These are phyloP conservation scores for Phytophthora megakarya DNA, from an alignment of 352 stramenopile genomes.

Conservation along the genomic window DNA sequence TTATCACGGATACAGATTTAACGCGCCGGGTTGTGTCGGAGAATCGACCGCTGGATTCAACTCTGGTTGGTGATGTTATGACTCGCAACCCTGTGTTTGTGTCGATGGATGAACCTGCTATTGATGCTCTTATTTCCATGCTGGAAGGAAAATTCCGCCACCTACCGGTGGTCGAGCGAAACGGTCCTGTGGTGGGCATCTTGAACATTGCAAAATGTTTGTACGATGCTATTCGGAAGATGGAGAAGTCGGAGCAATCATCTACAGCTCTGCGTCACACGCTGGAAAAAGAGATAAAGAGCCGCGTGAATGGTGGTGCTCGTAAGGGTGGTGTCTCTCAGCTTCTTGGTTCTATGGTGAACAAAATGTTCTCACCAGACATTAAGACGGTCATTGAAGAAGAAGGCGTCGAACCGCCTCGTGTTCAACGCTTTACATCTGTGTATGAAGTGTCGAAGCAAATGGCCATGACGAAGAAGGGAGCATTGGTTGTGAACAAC, in stretches of 20 bases:
- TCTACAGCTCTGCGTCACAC: constrained; percentile 74
- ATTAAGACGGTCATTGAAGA: constrained; percentile 86
- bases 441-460: constrained; percentile 93
- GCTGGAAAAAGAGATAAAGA: constrained; percentile 80
- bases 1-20: constrained; percentile 94
- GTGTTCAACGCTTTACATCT: constrained; percentile 89
- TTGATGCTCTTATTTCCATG: constrained; percentile 87
- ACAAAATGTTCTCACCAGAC: constrained; percentile 88
- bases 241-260: constrained; percentile 93
- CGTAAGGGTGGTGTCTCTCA: constrained; percentile 58
- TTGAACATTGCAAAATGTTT: constrained; percentile 99
- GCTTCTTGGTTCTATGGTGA: constrained; percentile 83
- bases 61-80: constrained; percentile 80
- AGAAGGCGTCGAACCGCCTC: constrained; percentile 74
- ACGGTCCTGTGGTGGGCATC: constrained; percentile 92
- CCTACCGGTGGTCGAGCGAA: constrained; percentile 79
- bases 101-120: constrained; percentile 78
- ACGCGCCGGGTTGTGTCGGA: constrained; percentile 83
- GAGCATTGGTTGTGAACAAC: constrained; percentile 94
- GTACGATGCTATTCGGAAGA: constrained; percentile 97
- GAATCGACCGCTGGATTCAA: constrained; percentile 74
- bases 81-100: constrained; percentile 87
- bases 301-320: constrained; percentile 32
- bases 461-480: constrained; percentile 95
- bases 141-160: constrained; percentile 90